phyloP scores from a whole-genome alignment of 2,329 filamentous ascomycete genomes.

The Fusarium zealandicum region DNA sequence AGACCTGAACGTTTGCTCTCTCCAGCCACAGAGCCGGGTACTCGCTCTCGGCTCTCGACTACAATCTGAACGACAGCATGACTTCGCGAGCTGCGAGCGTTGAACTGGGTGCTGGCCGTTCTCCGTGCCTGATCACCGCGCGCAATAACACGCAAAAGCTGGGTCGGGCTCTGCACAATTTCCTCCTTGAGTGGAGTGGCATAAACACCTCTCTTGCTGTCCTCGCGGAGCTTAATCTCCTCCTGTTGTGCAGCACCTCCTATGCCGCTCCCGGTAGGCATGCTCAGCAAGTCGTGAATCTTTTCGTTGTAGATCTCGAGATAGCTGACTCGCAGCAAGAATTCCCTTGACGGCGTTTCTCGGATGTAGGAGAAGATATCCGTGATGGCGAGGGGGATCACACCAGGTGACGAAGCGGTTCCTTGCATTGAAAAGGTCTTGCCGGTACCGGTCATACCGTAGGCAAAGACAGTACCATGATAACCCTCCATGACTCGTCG shows the following conservation, averaged over 20 bases:
- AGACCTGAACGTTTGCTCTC: conserved; percentile 72
- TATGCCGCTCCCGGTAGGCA: conserved; percentile 65
- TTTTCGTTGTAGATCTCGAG: conserved; percentile 99
- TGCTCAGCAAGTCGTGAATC: conserved; percentile 90
- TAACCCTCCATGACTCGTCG: conserved; percentile 99
- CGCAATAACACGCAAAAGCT: conserved; percentile 92
- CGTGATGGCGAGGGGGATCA: conserved; percentile 95
- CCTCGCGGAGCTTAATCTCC: conserved; percentile 96
- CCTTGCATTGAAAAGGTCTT: conserved; percentile 99
- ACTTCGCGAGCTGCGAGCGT: conserved; percentile 93
- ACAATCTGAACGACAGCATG: conserved; percentile 99
- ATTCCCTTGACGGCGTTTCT: conserved; percentile 93
- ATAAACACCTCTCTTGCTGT: conserved; percentile 95
- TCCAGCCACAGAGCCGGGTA: conserved; percentile 57
- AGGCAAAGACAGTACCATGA: conserved; percentile 97
- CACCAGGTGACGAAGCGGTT: conserved; percentile 91
- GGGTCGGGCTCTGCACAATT: conserved; percentile 97
- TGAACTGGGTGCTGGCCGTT: conserved; percentile 96
- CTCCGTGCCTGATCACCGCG: conserved; percentile 89
- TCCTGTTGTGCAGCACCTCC: conserved; percentile 71
- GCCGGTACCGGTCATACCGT: conserved; percentile 98
- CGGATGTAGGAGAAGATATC: conserved; percentile 99
- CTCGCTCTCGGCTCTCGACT: conserved; percentile 91
- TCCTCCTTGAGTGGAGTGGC: conserved; percentile 96
- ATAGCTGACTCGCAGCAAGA: conserved; percentile 94